Base-by-base conservation (phyloP, 1,284 basidiomycete species). In the Leccinum fuscescens region DNA sequence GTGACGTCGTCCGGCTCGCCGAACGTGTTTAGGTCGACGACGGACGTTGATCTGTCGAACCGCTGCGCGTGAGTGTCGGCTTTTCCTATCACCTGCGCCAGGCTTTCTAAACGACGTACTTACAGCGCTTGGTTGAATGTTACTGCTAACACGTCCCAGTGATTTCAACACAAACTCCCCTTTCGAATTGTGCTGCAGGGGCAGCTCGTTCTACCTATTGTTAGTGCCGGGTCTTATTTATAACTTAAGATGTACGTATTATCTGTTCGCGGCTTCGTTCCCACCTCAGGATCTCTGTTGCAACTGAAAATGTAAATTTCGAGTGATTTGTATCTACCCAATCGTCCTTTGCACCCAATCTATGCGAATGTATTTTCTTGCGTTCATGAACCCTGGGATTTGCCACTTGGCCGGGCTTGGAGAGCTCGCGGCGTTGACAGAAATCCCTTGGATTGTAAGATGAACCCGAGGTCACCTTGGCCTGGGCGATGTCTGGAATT, bases 31-130 rank as follows among this genome's bases (percentile, higher is more conserved):
- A 24, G 4, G 17, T 46, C 48, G 17, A 54, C 58, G 12, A 64
- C 64, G 20, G 11, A 66, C 44, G 12, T 14, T 8, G 63, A 49
- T 3, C 17, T 72, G 14, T 14, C 55, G 5, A 15, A 59, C 3
- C 70, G 71, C 27, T 72, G 71, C 65, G 20, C 42, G 69, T 69
- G 46, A 58, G 71, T 68, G n/a, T 46, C 5, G 1, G 1, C 0
- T 17, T 39, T 51, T 35, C 6, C 6, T 58, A 31, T 35, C 27
- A 33, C 15, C 7, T n/a, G 1, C 12, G 27, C 37, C 2, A 29
- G 17, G 39, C 3, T 29, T 3, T 51, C 64, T 64, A 42, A 67
- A 33, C 5, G 20, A 54, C 14, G 24, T 46, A 7, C 20, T 29
- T 24, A 5, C 20, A 67, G 67, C 15, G 57, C 57, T 14, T 67